These are phyloP conservation scores for Sclerotinia sclerotiorum DNA, from an alignment of 2,329 filamentous ascomycete species.

Conservation along the genomic window DNA sequence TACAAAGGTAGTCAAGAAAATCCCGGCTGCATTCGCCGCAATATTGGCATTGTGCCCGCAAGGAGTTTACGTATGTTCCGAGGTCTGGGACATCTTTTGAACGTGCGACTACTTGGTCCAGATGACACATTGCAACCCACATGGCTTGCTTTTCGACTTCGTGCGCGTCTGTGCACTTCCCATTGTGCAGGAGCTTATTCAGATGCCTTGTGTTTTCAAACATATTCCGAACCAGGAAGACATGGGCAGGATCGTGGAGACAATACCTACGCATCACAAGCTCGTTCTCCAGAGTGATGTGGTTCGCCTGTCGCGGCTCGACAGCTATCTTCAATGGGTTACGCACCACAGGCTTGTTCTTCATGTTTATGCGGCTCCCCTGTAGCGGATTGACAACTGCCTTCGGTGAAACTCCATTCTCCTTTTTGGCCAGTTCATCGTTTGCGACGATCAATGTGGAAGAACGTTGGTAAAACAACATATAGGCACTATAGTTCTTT, in stretches of 20 bases:
- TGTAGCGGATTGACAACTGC: not conserved
- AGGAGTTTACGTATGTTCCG: conserved; percentile 52
- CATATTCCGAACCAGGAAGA: conserved; percentile 63
- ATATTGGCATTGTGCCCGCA: conserved; percentile 51
- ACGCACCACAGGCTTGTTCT: conserved; percentile 39
- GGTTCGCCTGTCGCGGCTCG: conserved; percentile 49
- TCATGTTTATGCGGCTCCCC: not conserved
- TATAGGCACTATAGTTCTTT: conserved; percentile 87
- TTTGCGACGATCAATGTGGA: conserved; percentile 60
- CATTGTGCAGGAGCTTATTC: conserved; percentile 47
- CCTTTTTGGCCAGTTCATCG: conserved; percentile 43
- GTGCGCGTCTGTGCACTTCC: conserved; percentile 52
- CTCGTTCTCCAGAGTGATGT: conserved; percentile 72
- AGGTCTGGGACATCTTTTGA: conserved; percentile 68
- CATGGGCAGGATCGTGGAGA: conserved; percentile 72
- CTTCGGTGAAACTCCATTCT: not conserved
- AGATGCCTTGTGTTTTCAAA: conserved; percentile 57
- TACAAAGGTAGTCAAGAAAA: conserved; percentile 60
- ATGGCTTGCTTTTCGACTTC: conserved; percentile 52
- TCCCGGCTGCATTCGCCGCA: conserved; percentile 58
- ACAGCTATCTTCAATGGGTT: conserved; percentile 50
- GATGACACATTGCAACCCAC: conserved; percentile 58
- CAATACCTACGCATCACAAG: conserved; percentile 73
- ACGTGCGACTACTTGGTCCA: conserved; percentile 74
- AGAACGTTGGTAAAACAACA: conserved; percentile 92